These are phyloP conservation scores for Trichophyton benhamiae DNA, from an alignment of 2,329 filamentous ascomycete genomes.

Conservation along the genomic window DNA sequence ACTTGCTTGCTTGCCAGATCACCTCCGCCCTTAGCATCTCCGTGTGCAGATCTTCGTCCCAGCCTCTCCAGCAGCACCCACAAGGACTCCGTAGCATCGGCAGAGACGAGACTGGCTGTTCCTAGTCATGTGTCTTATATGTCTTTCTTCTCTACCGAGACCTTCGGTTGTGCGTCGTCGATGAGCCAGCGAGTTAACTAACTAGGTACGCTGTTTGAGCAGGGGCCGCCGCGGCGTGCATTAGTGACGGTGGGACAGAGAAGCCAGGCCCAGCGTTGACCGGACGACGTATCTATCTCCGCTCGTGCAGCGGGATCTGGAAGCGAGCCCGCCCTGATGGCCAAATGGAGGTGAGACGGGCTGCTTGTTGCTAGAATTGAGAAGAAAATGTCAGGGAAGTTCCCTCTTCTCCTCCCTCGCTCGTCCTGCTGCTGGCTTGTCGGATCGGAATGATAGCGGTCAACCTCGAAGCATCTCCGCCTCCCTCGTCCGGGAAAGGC, in stretches of 20 bases:
- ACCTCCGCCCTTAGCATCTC: constrained; percentile 22
- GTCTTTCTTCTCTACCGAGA: constrained; percentile 1
- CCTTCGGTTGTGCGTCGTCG: constrained; percentile 16
- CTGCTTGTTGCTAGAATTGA: constrained; percentile 21
- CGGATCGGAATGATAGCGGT: constrained; percentile 14
- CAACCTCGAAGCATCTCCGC: constrained; percentile 25
- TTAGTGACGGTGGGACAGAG: constrained; percentile 26
- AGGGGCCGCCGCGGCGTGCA: constrained; percentile 29
- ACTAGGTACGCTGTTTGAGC: constrained; percentile 20
- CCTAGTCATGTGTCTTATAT: no score
- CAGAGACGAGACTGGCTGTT: constrained; percentile 13
- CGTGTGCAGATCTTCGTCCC: constrained; percentile 24
- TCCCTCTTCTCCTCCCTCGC: constrained; percentile 11
- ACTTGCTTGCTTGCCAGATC: constrained; percentile 24
- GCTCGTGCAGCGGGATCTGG: constrained; percentile 24
- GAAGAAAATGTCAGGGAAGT: constrained; percentile 19
- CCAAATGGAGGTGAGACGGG: constrained; percentile 29
- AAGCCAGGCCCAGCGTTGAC: constrained; percentile 22
- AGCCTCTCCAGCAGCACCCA: constrained; percentile 29
- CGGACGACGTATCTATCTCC: constrained; percentile 28
- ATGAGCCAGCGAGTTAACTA: constrained; percentile 20
- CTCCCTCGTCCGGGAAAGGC: constrained; percentile 22
- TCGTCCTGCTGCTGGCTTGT: constrained; percentile 18
- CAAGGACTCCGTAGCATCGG: constrained; percentile 23
- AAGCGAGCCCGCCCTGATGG: constrained; percentile 30